phyloP scores from a whole-genome alignment of 1,284 basidiomycete species.

The Trametes hirsuta region DNA sequence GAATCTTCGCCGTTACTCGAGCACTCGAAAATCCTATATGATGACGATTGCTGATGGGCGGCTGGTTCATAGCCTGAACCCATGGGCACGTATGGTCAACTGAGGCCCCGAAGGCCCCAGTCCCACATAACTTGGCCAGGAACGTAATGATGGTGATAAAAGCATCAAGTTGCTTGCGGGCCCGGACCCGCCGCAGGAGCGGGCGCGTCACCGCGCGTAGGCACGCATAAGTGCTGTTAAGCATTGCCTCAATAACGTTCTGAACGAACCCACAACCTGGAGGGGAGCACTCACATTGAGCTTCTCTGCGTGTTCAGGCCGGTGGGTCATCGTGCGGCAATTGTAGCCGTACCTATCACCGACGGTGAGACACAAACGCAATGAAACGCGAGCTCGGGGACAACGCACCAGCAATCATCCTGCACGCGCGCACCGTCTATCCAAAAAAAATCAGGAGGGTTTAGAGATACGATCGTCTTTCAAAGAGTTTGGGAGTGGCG shows the following conservation, averaged over 20 bases:
- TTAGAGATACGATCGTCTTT: background rate
- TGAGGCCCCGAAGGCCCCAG: no score
- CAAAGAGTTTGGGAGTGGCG: background rate
- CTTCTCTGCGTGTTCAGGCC: conserved; percentile 25
- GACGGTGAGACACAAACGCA: no score
- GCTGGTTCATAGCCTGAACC: no score
- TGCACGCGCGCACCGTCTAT: conserved; percentile 15
- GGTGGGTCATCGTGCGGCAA: conserved; percentile 36
- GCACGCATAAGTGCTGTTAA: conserved; percentile 34
- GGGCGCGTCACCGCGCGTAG: conserved; percentile 28
- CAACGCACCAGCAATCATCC: conserved; percentile 35
- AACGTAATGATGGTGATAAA: no score
- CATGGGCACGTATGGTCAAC: no score
- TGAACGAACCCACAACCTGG: background rate
- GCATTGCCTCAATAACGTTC: background rate
- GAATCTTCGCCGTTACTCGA: no score
- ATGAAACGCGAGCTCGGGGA: no score
- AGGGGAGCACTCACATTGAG: conserved; percentile 31
- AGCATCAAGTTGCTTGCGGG: background rate
- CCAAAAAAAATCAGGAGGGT: background rate
- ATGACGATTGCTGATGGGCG: no score
- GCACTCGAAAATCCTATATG: no score
- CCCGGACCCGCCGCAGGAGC: background rate
- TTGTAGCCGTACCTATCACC: conserved; percentile 34
- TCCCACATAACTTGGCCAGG: no score